Evolutionary conservation across 2,329 filamentous ascomycete species (phyloP), one percentile per base, ranked within the genome.

Genomic region (Hymenoscyphus infarciens): DNA sequence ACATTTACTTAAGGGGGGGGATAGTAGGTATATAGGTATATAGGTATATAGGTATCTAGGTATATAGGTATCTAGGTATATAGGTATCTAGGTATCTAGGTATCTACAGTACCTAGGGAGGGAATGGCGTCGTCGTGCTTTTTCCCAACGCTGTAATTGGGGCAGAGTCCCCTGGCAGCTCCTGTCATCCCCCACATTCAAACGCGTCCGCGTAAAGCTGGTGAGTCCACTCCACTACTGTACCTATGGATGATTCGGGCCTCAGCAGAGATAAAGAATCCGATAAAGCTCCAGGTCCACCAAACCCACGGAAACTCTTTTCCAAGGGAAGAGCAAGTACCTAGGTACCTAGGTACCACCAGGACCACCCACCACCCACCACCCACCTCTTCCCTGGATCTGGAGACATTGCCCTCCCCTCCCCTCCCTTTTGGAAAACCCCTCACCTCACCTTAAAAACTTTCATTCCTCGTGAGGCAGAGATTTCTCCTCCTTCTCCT

Each of bases 301-400:
- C 31, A 49, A 38, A 57, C 38, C 57, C 49, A 42, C 29, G 39
- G 33, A 15, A 61, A 56, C 59, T 61, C 52, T 61, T 61, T 61
- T 61, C 59, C n/a, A n/a, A n/a, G n/a, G n/a, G 56, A 45, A 45
- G 13, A 25, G 55, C 29, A 38, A 35, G n/a, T 25, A 31, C 27
- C 54, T n/a, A n/a, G n/a, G n/a, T n/a, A 42, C 38, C 38, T 6
- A 29, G 27, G 27, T 3, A 3, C 27, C 5, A 2, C 33, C 33
- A 35, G 1, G 5, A 5, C 13, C 38, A 42, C 16, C n/a, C n/a
- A 7, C 42, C 5, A n/a, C 4, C 19, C 19, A 49, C 3, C 42
- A n/a, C 19, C 42, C 42, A 19, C n/a, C n/a, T 22, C 19, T 7
- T 22, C n/a, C n/a, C n/a, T n/a, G n/a, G 27, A 29, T 29, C 27